Base-by-base conservation (phyloP, 129 eudicot genomes). In the Helichrysum umbraculigerum region DNA sequence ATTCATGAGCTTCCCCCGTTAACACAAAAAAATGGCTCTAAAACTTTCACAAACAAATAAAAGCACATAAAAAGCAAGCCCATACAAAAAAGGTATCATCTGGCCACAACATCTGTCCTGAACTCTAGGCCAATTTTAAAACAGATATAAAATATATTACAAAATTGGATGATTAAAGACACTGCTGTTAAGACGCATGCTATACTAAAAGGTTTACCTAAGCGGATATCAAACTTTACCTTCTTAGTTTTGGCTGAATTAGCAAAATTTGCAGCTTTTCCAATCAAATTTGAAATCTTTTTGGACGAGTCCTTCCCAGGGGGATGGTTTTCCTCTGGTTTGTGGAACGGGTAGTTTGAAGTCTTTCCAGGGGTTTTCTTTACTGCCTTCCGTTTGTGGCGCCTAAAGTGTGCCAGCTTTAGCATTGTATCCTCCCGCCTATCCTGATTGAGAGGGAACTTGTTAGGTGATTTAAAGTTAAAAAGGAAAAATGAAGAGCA, bases 281-380 rank as follows among this genome's bases (percentile, higher is more conserved):
- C 99, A 60, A 94, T 94, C 72, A 83, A 78, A 64, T 84, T 94
- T 4, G 99, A 86, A 68, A 94, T 90, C 78, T 87, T 91, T 78
- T 88, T 85, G 9, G 92, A 77, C 0, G 85, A 78, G 81, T 94
- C 99, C 83, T 94, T 94, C 70, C 97, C 99, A 16, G 96, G 99
- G 76, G 93, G 89, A 75, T 89, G 91, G 69, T 94, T 89, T 84
- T 94, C 99, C 74, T 94, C 99, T 17, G 99, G 99, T 84, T 94
- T 94, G 96, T 94, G 91, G 68, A 83, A 87, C 16, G 88, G 96
- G 82, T 84, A 89, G 74, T 68, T 87, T 30, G 88, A 81, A 51
- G 78, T 70, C 85, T 85, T 94, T 67, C 99, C 97, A 72, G 90
- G 82, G 67, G 85, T 74, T 89, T 74, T 94, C 88, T 94, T 94